Evolutionary conservation across 805 yeast species (phyloP).

Genomic region (Metschnikowia bowlesiae): DNA sequence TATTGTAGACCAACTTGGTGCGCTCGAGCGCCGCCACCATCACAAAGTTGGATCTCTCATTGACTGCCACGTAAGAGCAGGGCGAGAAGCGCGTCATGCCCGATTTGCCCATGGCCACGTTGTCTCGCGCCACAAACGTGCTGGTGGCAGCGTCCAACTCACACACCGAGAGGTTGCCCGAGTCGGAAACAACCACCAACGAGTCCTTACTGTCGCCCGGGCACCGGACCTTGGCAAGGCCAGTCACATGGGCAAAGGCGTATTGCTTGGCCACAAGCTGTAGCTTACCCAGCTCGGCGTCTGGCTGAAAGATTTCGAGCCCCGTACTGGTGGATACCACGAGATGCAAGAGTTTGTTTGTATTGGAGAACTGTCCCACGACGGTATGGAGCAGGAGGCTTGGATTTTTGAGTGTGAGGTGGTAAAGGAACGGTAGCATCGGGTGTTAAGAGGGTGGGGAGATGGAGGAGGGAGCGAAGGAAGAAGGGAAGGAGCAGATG

Average conservation of each 20-base stretch:
- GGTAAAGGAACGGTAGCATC: slow-evolving; percentile 43
- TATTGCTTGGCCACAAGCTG: slow-evolving; percentile 39
- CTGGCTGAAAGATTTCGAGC: slow-evolving; percentile 51
- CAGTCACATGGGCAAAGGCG: slow-evolving; percentile 55
- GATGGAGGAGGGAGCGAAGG: too few species aligned
- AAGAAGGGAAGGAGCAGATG: too few species aligned
- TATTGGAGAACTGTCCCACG: slow-evolving; percentile 64
- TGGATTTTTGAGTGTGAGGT: slow-evolving; percentile 65
- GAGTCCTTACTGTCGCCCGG: slow-evolving; percentile 53
- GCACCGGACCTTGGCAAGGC: slow-evolving; percentile 46
- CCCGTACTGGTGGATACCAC: slow-evolving; percentile 53
- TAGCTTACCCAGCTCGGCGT: slow-evolving; percentile 54
- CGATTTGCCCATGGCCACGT: slow-evolving; percentile 68
- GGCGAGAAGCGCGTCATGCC: slow-evolving; percentile 76
- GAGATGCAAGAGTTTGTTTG: slow-evolving; percentile 54
- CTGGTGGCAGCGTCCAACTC: slow-evolving; percentile 38
- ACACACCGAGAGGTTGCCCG: slow-evolving; percentile 63
- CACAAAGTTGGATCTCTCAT: slow-evolving; percentile 66
- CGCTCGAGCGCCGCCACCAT: slow-evolving; percentile 70
- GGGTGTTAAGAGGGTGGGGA: too few species aligned
- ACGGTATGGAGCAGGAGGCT: slow-evolving; percentile 50
- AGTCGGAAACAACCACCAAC: slow-evolving; percentile 69
- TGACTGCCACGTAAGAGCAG: slow-evolving; percentile 66
- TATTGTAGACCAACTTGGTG: slow-evolving; percentile 64
- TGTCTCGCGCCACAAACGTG: slow-evolving; percentile 44